Conservation (phyloP, 768 basidiomycete species). For the Dendrothele bispora region DNA sequence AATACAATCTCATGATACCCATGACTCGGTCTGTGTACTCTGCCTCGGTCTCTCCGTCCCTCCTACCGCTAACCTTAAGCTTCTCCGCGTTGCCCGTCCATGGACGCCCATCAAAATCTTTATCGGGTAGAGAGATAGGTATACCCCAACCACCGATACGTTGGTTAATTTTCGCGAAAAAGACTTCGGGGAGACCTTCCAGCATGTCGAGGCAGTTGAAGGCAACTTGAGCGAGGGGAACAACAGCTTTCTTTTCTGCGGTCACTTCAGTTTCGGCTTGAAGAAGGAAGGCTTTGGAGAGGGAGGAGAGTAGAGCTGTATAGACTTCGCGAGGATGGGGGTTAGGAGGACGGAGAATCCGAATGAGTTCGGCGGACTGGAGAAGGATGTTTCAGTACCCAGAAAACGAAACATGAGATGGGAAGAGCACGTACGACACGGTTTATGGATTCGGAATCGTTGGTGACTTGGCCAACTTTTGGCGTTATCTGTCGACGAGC, state of each 20-base stretch:
- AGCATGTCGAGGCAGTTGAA: slow-evolving; percentile 63
- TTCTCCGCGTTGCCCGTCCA: slow-evolving; percentile 37
- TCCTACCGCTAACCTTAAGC: slow-evolving; percentile 57
- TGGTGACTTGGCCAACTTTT: slow-evolving; percentile 85
- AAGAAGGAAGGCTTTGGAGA: slow-evolving; percentile 82
- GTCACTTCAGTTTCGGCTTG: slow-evolving; percentile 94
- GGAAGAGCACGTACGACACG: slow-evolving; percentile 54
- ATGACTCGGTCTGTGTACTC: slow-evolving; percentile 69
- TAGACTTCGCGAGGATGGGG: slow-evolving; percentile 51
- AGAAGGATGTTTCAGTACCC: background rate
- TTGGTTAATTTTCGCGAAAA: slow-evolving; percentile 85
- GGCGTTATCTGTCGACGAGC: slow-evolving; percentile 79
- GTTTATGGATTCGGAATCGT: slow-evolving; percentile 57
- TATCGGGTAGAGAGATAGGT: slow-evolving; percentile 57
- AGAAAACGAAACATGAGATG: slow-evolving; percentile 11
- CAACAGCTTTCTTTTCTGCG: slow-evolving; percentile 82
- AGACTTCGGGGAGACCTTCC: slow-evolving; percentile 66
- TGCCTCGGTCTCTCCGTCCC: slow-evolving; percentile 52
- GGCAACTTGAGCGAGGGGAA: slow-evolving; percentile 78
- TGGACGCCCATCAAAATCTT: slow-evolving; percentile 47
- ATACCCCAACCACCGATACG: slow-evolving; percentile 88
- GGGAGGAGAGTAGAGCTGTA: slow-evolving; percentile 78
- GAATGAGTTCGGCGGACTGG: slow-evolving; percentile 39
- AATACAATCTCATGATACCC: slow-evolving; percentile 87
- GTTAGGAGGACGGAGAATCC: slow-evolving; percentile 31